Evolutionary conservation across 2,329 filamentous ascomycete genomes (phyloP), one percentile per base, ranked within the genome.

Genomic region (Davidsoniella australis): DNA sequence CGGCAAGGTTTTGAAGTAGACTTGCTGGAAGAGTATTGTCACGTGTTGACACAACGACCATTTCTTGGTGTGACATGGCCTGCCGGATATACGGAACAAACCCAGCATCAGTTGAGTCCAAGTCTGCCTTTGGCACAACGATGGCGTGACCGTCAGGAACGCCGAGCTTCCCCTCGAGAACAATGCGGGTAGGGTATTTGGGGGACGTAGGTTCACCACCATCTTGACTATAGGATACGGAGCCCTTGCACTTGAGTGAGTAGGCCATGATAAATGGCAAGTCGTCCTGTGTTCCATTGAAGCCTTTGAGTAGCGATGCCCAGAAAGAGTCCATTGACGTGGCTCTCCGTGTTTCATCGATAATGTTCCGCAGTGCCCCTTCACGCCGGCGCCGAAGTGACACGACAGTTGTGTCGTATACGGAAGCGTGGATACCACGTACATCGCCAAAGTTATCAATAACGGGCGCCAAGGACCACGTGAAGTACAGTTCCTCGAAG

Each of bases 401-500:
- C 17, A 83, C 72, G 18, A 82, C 66, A 1, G 85, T 91, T 58
- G 87, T 86, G 56, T 91, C 85, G 55, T 88, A 89, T 0, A 80
- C 75, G 2, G 84, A 83, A 58, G 88, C 88, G 60, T 86, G 88
- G 0, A 89, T 62, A 2, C 82, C 84, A 54, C 83, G 76, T 6
- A 88, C 81, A 10, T 75, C 75, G 2, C 85, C 85, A 52, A 87
- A 80, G 38, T 72, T 70, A 2, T 83, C 84, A 1, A 89, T 74
- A 54, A 89, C 69, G 0, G 85, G 85, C 23, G 89, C 80, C 40
- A 89, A 78, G 1, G 78, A 83, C 83, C 83, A 89, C 10, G 80
- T 84, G 60, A 89, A 89, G 59, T 84, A 89, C 0, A 82, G 78
- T 59, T 91, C 85, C 61, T 93, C 83, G 1, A 85, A 63, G 54